A percentile compares a stretch with the other conserved stretches of the same genome.
These are phyloP conservation scores for Amyloporia xantha DNA, from an alignment of 768 basidiomycete genomes.

Conservation along the genomic window DNA sequence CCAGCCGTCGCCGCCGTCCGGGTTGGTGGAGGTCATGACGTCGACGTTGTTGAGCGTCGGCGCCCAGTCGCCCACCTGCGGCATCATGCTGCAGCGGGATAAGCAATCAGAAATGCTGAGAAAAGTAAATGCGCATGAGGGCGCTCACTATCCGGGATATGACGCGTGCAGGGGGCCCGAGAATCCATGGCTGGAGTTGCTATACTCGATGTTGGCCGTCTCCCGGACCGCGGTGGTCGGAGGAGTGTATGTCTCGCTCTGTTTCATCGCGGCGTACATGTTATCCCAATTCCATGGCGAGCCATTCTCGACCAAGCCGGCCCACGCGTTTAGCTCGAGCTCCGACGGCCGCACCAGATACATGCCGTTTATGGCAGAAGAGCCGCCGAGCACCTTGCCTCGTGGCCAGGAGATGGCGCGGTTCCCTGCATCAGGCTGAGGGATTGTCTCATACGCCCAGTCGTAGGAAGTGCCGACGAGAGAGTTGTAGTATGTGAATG, in stretches of 20 bases:
- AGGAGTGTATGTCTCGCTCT: conserved; percentile 50
- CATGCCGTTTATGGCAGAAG: conserved; percentile 64
- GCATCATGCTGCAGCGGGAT: conserved; percentile 34
- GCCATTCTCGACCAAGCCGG: conserved; percentile 32
- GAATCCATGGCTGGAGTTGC: conserved; percentile 42
- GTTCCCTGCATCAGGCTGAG: conserved; percentile 38
- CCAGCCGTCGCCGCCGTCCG: conserved; percentile 42
- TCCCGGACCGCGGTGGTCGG: conserved; percentile 35
- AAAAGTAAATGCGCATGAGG: neutral
- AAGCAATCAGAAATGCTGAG: conserved; percentile 13
- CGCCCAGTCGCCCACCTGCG: conserved; percentile 51
- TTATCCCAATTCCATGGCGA: conserved; percentile 41
- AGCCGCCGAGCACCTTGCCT: conserved; percentile 66
- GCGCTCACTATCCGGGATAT: conserved; percentile 47
- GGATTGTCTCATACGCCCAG: conserved; percentile 46
- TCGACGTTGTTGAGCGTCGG: conserved; percentile 39
- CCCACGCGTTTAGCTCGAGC: conserved; percentile 43
- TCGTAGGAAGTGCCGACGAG: conserved; percentile 43
- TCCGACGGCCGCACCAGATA: conserved; percentile 51
- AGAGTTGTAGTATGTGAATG: conserved; percentile 45
- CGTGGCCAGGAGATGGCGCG: conserved; percentile 49
- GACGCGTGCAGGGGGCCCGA: conserved; percentile 42
- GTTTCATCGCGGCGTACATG: conserved; percentile 40
- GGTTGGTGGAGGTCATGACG: conserved; percentile 32
- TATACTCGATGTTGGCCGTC: conserved; percentile 39